A percentile compares a stretch with the other conserved stretches of the same genome.
phyloP scores from a whole-genome alignment of 1,139 yeast species.

The Yamadazyma siamensis region DNA sequence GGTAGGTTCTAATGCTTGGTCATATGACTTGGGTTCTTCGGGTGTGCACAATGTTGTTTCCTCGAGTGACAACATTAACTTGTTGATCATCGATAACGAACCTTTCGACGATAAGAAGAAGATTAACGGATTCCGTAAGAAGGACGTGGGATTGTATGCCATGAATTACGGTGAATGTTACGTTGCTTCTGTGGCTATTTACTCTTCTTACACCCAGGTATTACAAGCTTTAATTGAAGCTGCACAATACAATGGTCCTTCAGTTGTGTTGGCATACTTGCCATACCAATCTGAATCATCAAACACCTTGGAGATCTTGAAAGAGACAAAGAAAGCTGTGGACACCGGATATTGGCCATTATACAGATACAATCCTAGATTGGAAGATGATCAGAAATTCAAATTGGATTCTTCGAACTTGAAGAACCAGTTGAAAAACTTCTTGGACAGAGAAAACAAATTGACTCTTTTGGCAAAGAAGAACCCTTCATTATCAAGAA shows the following conservation, averaged over 20 bases:
- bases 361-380: conserved; percentile 74
- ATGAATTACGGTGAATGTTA: conserved; percentile 90
- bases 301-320: conserved; percentile 69
- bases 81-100: conserved; percentile 88
- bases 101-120: conserved; percentile 52
- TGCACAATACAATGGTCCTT: conserved; percentile 82
- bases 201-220: conserved; percentile 90
- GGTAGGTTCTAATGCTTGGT: conserved; percentile 93
- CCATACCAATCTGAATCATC: conserved; percentile 71
- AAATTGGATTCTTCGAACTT: conserved; percentile 81
- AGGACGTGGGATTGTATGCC: conserved; percentile 92
- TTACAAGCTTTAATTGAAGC: conserved; percentile 89
- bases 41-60: conserved; percentile 86
- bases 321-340: conserved; percentile 86
- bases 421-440: conserved; percentile 70
- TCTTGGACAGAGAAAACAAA: conserved; percentile 87
- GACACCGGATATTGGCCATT: conserved; percentile 96
- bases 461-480: conserved; percentile 69
- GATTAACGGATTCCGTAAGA: conserved; percentile 58
- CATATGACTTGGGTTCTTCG: conserved; percentile 86
- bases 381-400: conserved; percentile 50
- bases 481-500: conserved; percentile 76
- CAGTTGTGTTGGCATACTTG: conserved; percentile 84
- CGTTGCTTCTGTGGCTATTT: conserved; percentile 93
- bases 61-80: conserved; percentile 74